Base-by-base conservation (phyloP, 1,139 yeast species). In the Yamadazyma dushanensis region DNA sequence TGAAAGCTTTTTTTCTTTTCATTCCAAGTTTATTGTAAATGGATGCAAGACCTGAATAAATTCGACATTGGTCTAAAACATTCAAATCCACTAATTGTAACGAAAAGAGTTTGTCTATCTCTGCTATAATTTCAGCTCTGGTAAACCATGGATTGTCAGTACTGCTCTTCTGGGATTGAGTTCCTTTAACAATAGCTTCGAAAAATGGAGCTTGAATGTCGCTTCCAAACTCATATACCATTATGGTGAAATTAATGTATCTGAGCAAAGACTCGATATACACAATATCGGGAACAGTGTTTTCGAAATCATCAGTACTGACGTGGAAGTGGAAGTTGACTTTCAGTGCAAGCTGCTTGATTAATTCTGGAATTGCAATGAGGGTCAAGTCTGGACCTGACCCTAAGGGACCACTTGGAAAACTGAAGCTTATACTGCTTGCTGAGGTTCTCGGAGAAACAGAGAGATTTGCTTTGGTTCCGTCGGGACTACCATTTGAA, bases 221-320 rank as follows among this genome's bases (percentile, higher is more conserved):
- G 9, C 74, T 70, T 4, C 80, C 80, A 5, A 54, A 49, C 10
- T 73, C 55, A 41, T 73, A 71, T 5, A 81, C 61, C 8, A 70
- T 58, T 1, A 83, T 70, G 73, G 85, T 72, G 37, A 86, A 70
- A 40, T 78, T 79, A 20, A 83, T 63, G 33, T 74, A 74, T 37
- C 96, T 69, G 26, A 89, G 50, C 4, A 84, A 66, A 3, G 83
- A 71, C 46, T 88, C 96, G 29, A 86, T 80, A 46, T 80, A 85
- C 0, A 89, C 90, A 3, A 84, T 60, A 44, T 83, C 92, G 0
- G 97, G 97, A 0, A 84, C 90, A 47, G 78, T 77, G 47, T 90
- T 95, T 41, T 82, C 89, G 11, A 73, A 68, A 38, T 78, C 80
- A 22, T 66, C 57, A 9, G 79, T 69, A 24, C 94, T 80, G 27